These are phyloP conservation scores for Aspergillus felis DNA, from an alignment of 2,329 filamentous ascomycete genomes.

Conservation along the genomic window DNA sequence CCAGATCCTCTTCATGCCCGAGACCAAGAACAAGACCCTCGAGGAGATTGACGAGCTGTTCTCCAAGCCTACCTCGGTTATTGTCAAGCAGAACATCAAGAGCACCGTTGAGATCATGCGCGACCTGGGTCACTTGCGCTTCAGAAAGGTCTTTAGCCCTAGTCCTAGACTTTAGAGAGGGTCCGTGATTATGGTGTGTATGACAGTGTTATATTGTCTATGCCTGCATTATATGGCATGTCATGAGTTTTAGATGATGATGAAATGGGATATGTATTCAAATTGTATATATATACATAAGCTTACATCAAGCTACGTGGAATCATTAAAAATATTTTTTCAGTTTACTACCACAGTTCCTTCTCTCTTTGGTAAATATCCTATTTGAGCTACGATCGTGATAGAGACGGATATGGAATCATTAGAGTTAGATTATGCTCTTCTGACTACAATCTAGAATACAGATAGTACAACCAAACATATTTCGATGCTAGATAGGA, in stretches of 20 bases:
- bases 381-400: too few relatives aligned
- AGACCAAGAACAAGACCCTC: constrained; percentile 66
- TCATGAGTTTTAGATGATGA: not conserved
- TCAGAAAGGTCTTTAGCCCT: constrained; percentile 46
- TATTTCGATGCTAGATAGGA: too few relatives aligned
- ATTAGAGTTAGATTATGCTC: too few relatives aligned
- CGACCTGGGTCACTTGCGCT: constrained; percentile 43
- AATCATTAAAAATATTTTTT: too few relatives aligned
- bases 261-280: not conserved
- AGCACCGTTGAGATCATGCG: constrained; percentile 43
- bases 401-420: too few relatives aligned
- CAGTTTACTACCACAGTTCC: too few relatives aligned
- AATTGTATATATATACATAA: not conserved
- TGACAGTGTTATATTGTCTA: not conserved
- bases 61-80: constrained; percentile 57
- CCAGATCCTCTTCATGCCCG: constrained; percentile 71
- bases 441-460: too few relatives aligned
- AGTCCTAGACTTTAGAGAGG: constrained; percentile 12
- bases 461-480: too few relatives aligned
- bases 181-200: not conserved
- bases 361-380: too few relatives aligned
- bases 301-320: not conserved
- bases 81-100: constrained; percentile 57
- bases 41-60: constrained; percentile 71
- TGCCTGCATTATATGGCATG: not conserved